These are phyloP conservation scores for Solanum clarkiae DNA, from an alignment of 257 asterid species.

Conservation along the genomic window DNA sequence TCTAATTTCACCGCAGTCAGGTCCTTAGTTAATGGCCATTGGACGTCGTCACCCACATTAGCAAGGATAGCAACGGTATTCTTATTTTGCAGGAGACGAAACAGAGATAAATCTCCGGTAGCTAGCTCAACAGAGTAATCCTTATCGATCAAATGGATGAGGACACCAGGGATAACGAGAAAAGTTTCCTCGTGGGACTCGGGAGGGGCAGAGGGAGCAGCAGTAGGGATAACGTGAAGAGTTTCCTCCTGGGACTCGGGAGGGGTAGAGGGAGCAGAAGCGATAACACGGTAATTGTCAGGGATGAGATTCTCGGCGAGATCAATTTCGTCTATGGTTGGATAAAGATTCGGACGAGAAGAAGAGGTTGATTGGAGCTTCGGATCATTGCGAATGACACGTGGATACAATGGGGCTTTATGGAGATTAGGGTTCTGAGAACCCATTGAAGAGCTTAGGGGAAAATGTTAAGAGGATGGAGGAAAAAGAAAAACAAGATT, in stretches of 20 bases:
- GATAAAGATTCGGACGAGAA: slow-evolving; percentile 24
- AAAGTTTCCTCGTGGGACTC: slow-evolving; percentile 34
- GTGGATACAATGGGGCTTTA: slow-evolving; percentile 54
- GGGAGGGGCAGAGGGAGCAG: slow-evolving; percentile 55
- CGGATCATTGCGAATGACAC: slow-evolving; percentile 12
- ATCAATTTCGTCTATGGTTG: slow-evolving; percentile 18
- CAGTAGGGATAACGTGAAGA: slow-evolving; percentile 34
- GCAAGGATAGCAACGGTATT: slow-evolving; percentile 58
- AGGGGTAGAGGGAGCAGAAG: slow-evolving; percentile 49
- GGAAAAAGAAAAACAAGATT: neutral
- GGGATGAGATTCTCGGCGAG: slow-evolving; percentile 47
- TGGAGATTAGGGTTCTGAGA: slow-evolving; percentile 21
- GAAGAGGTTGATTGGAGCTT: slow-evolving; percentile 17
- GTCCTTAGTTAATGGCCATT: slow-evolving; percentile 84
- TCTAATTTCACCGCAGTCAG: slow-evolving; percentile 79
- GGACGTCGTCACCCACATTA: slow-evolving; percentile 50
- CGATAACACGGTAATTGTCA: slow-evolving; percentile 1
- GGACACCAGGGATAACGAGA: slow-evolving; percentile 60
- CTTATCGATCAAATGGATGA: slow-evolving; percentile 71
- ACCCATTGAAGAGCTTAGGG: slow-evolving; percentile 34
- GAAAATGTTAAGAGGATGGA: neutral
- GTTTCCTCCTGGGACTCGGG: slow-evolving; percentile 40
- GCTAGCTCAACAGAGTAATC: slow-evolving; percentile 94
- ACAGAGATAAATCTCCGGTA: slow-evolving; percentile 53
- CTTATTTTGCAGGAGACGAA: slow-evolving; percentile 43